Evolutionary conservation across 192 early-diverging fungal species (phyloP).

Genomic region (Thoreauomyces humboldtii): DNA sequence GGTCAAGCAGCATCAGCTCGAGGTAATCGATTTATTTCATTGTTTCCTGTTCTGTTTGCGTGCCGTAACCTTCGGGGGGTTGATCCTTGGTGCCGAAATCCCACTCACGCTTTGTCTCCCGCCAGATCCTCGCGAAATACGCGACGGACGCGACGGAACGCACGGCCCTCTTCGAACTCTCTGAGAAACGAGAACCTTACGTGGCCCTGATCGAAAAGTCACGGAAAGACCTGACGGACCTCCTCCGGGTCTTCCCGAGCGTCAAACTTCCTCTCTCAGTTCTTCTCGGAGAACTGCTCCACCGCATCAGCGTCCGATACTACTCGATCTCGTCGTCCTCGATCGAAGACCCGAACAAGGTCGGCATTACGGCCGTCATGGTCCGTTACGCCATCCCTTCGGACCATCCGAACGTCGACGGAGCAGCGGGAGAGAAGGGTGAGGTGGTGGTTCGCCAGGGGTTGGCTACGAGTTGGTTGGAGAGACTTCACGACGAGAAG

Average conservation of each 20-base stretch:
- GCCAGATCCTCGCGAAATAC: conserved; percentile 48
- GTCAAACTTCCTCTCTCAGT: conserved; percentile 71
- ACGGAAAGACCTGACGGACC: conserved; percentile 69
- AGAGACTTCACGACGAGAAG: conserved; percentile 58
- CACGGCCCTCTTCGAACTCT: conserved; percentile 31
- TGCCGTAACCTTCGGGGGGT: no score
- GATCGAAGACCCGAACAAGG: conserved; percentile 68
- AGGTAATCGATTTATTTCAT: conserved; percentile 30
- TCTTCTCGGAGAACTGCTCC: conserved; percentile 73
- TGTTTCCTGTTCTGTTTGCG: no score
- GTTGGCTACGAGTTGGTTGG: conserved; percentile 85
- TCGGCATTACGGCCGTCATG: conserved; percentile 86
- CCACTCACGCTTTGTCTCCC: no score
- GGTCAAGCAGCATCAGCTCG: conserved; percentile 56
- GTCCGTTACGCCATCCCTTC: conserved; percentile 65
- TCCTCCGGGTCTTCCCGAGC: conserved; percentile 67
- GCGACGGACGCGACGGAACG: conserved; percentile 41
- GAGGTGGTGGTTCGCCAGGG: conserved; percentile 55
- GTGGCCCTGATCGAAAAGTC: conserved; percentile 35
- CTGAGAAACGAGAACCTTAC: conserved; percentile 43
- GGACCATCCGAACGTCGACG: not conserved
- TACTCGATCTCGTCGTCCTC: conserved; percentile 97
- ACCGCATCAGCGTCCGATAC: conserved; percentile 83
- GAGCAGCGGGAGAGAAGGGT: not conserved
- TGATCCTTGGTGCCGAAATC: no score